Evolutionary conservation across 306 rosid species (phyloP).

Genomic region (Dalbergia cultrata): DNA sequence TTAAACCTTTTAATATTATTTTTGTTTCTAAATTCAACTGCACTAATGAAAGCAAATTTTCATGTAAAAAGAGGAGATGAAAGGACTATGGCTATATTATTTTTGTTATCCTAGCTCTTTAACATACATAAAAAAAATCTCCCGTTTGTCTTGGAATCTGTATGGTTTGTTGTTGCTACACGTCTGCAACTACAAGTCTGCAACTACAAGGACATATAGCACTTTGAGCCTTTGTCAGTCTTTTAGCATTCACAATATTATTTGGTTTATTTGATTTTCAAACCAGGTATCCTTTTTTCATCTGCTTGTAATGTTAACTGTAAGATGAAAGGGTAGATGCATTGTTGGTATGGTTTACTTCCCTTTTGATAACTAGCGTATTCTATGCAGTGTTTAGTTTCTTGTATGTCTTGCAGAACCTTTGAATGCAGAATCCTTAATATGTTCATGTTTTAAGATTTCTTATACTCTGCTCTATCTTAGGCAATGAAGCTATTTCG

Average conservation of each 20-base stretch:
- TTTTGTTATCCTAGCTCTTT: slow-evolving; percentile 24
- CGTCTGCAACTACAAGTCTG: slow-evolving; percentile 7
- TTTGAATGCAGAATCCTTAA: slow-evolving; percentile 39
- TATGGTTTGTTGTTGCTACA: slow-evolving; percentile 27
- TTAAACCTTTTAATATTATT: background rate
- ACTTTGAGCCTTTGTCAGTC: slow-evolving; percentile 25
- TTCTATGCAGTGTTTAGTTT: slow-evolving; percentile 19
- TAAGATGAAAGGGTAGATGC: slow-evolving; percentile 23
- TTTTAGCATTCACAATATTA: slow-evolving; percentile 28
- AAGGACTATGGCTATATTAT: background rate
- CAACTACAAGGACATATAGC: background rate
- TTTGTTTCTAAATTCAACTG: slow-evolving; percentile 31
- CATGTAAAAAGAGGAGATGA: slow-evolving; percentile 29
- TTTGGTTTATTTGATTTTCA: slow-evolving; percentile 16
- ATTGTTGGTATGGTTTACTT: slow-evolving; percentile 24
- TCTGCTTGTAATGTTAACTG: slow-evolving; percentile 7
- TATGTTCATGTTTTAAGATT: slow-evolving; percentile 16
- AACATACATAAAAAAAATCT: slow-evolving; percentile 9
- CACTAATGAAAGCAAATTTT: slow-evolving; percentile 8
- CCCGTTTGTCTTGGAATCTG: slow-evolving; percentile 20
- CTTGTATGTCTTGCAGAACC: slow-evolving; percentile 20
- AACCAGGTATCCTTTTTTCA: background rate
- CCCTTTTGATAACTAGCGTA: slow-evolving; percentile 5
- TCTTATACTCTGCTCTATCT: slow-evolving; percentile 43
- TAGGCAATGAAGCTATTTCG: slow-evolving; percentile 87